Evolutionary conservation across 192 early-diverging fungal genomes (phyloP).

Genomic region (Globomyces pollinis-pini): DNA sequence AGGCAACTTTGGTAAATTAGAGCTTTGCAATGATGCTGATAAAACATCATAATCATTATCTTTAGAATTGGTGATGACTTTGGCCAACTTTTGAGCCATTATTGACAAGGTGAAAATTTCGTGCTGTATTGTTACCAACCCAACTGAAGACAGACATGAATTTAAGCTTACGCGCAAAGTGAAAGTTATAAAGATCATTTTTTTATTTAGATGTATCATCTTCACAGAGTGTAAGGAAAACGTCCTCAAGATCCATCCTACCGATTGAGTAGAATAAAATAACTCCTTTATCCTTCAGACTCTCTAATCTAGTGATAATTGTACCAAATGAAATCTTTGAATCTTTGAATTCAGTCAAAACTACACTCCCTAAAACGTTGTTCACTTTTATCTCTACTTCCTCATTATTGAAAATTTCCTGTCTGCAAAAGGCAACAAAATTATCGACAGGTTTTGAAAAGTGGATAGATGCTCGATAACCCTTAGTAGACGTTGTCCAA

Average conservation of each 20-base stretch:
- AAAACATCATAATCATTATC: no score
- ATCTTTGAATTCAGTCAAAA: slow-evolving; percentile 1
- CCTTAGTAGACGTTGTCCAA: neutral
- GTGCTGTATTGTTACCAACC: no score
- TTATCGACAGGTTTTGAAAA: neutral
- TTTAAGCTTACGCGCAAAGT: no score
- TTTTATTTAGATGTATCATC: no score
- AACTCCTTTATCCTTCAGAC: neutral
- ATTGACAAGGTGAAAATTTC: no score
- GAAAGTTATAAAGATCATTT: no score
- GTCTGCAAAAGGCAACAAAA: neutral
- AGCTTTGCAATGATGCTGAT: no score
- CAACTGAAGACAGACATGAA: no score
- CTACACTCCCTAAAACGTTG: neutral
- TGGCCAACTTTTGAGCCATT: no score
- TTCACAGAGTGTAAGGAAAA: no score
- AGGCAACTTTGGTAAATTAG: neutral
- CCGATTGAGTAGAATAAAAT: neutral
- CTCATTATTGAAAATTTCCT: neutral
- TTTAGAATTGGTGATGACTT: no score
- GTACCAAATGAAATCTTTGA: neutral
- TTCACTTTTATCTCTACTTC: neutral
- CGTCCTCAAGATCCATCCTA: slow-evolving; percentile 5
- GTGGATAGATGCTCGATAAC: slow-evolving; percentile 2
- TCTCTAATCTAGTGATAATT: neutral